Percentiles rank a stretch among this genome's conserved stretches.
Conservation (phyloP, 2,329 filamentous ascomycete genomes). For the Pseudopyrenochaeta lycopersici region DNA sequence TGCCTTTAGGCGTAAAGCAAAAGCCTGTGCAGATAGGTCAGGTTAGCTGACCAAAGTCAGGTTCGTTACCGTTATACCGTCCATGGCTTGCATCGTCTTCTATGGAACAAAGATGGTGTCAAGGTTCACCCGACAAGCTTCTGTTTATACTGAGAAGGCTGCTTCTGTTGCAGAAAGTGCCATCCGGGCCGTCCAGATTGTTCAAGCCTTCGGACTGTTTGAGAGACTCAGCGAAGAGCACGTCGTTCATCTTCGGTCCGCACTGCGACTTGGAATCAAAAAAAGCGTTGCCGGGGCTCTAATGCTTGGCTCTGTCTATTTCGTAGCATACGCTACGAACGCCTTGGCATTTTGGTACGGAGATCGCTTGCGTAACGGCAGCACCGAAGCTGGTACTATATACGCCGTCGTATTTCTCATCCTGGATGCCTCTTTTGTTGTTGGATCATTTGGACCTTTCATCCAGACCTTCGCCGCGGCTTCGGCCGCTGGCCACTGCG, state of each 20-base stretch:
- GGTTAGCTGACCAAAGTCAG: slow-evolving; percentile 18
- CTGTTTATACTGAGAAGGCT: slow-evolving; percentile 52
- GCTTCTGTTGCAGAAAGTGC: slow-evolving; percentile 57
- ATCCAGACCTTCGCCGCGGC: slow-evolving; percentile 65
- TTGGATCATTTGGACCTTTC: slow-evolving; percentile 70
- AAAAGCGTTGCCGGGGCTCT: slow-evolving; percentile 53
- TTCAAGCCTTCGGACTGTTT: slow-evolving; percentile 59
- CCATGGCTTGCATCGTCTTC: slow-evolving; percentile 55
- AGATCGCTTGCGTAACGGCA: slow-evolving; percentile 34
- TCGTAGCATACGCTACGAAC: slow-evolving; percentile 57
- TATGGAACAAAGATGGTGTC: slow-evolving; percentile 54
- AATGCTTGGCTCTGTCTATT: slow-evolving; percentile 56
- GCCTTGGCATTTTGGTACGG: slow-evolving; percentile 58
- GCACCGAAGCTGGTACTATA: slow-evolving; percentile 59
- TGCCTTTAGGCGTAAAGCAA: neutral
- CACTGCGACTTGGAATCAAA: slow-evolving; percentile 49
- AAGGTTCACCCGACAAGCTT: slow-evolving; percentile 50
- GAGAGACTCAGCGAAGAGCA: slow-evolving; percentile 52
- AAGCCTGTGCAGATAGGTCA: neutral
- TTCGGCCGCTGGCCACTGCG: slow-evolving; percentile 59
- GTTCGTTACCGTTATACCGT: slow-evolving; percentile 58
- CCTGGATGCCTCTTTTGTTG: slow-evolving; percentile 69
- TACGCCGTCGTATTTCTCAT: slow-evolving; percentile 73
- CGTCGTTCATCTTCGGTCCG: slow-evolving; percentile 41
- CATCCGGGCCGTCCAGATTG: slow-evolving; percentile 56